Base-by-base conservation (phyloP, 2,329 filamentous ascomycete genomes). In the Phialophora expanda region DNA sequence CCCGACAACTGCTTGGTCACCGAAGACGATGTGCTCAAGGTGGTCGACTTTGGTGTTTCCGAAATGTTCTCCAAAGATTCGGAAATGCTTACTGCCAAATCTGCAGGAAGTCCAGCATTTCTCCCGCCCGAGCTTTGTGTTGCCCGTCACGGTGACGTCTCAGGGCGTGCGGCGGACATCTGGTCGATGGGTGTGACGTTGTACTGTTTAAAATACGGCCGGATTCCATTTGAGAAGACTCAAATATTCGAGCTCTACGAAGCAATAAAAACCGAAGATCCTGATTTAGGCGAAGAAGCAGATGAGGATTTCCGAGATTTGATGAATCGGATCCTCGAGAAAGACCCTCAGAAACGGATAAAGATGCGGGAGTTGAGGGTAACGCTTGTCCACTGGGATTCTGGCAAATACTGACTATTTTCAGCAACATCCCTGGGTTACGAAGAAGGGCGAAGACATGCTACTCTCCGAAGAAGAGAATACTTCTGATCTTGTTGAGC, bases 171-270 rank as follows among this genome's bases (percentile, higher is more conserved):
- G 3, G 92, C 92, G 3, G 95, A 99, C 78, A 93, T 99, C 61
- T 99, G 95, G 95, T 96, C 94, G 3, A 98, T 98, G 94, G 95
- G 95, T 6, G 89, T 97, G 8, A 96, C 93, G 1, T 82, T 99
- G 2, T 98, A 94, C 76, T 99, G 95, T 76, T 84, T 99, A 46
- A 89, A 90, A 67, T 98, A 96, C 74, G 95, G 95, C 34, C 84
- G 82, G 57, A 89, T 99, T 67, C 95, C 95, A 0, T 99, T 98
- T 74, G 90, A 93, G 73, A 86, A 89, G 63, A 82, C 86, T 5
- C 88, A 87, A 20, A 88, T 97, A 66, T 82, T 97, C 63, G 93
- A 97, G 58, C 86, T 98, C 68, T 98, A 96, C 75, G 89, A 96
- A 66, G 88, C 92, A 4, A 98, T 99, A 78, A 90, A 90, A 70